These are phyloP conservation scores for Echinosophora koreensis DNA, from an alignment of 306 rosid species.

Conservation along the genomic window DNA sequence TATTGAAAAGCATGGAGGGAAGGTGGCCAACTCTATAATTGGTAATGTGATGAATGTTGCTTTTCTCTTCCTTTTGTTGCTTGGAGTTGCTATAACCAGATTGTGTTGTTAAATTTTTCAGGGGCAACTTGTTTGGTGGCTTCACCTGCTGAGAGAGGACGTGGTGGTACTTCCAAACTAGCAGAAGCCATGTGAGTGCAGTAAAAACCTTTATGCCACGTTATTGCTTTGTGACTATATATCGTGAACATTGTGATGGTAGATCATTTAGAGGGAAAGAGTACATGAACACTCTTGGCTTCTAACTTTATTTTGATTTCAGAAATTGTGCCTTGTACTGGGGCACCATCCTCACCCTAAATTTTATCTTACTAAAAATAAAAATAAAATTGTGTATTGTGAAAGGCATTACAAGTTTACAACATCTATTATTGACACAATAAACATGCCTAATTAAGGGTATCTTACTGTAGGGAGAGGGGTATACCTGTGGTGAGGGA, in stretches of 20 bases:
- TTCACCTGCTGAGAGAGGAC: conserved; percentile 70
- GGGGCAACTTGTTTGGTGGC: conserved; percentile 76
- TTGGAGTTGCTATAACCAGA: neutral
- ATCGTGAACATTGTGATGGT: neutral
- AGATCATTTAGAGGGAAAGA: too few relatives aligned
- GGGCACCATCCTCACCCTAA: too few relatives aligned
- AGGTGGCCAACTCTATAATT: conserved; percentile 66
- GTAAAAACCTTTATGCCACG: neutral
- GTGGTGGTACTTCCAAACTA: conserved; percentile 76
- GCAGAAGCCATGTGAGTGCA: conserved; percentile 72
- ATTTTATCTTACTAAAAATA: too few relatives aligned
- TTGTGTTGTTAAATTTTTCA: conserved; percentile 33
- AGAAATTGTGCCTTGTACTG: too few relatives aligned
- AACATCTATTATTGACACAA: neutral
- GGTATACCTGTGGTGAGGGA: conserved; percentile 76
- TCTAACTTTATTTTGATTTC: neutral
- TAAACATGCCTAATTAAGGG: neutral
- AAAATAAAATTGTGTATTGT: too few relatives aligned
- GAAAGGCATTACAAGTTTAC: neutral
- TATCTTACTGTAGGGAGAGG: conserved; percentile 63
- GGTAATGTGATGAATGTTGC: conserved; percentile 44
- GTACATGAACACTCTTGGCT: neutral
- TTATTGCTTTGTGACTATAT: neutral
- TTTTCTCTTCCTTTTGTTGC: conserved; percentile 12
- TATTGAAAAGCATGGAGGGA: conserved; percentile 80